Evolutionary conservation across 345 rosid species (phyloP).

Genomic region (Boechera divaricarpa): DNA sequence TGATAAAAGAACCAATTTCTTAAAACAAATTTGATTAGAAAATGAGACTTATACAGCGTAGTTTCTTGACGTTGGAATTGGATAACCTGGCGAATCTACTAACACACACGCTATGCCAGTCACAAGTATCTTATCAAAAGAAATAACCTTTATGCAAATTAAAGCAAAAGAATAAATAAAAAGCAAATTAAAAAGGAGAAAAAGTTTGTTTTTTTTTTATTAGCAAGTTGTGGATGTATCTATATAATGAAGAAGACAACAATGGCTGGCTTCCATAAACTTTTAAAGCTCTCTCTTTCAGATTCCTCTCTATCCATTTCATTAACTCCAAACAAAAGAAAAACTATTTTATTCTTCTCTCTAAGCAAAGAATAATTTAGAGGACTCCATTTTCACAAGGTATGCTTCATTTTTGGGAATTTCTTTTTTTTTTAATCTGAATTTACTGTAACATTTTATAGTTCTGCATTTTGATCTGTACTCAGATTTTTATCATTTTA

Average conservation of each 20-base stretch:
- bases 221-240: slow-evolving; percentile 35
- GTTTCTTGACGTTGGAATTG: slow-evolving; percentile 21
- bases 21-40: no score
- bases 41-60: background rate
- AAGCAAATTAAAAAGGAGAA: slow-evolving; percentile 12
- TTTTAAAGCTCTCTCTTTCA: slow-evolving; percentile 30
- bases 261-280: slow-evolving; percentile 37
- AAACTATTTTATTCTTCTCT: background rate
- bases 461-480: background rate
- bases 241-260: slow-evolving; percentile 39
- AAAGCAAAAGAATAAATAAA: slow-evolving; percentile 28
- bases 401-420: slow-evolving; percentile 3
- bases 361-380: slow-evolving; percentile 17
- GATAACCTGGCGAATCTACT: slow-evolving; percentile 39
- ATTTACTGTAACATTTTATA: background rate
- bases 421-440: background rate
- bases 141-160: slow-evolving; percentile 32
- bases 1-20: no score
- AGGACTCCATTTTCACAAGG: slow-evolving; percentile 40
- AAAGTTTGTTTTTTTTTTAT: background rate
- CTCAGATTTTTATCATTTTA: background rate
- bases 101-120: slow-evolving; percentile 30
- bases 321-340: background rate
- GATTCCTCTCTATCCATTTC: slow-evolving; percentile 30
- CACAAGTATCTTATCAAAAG: slow-evolving; percentile 25